phyloP scores from a whole-genome alignment of 257 asterid species.

The Cinchona pubescens region DNA sequence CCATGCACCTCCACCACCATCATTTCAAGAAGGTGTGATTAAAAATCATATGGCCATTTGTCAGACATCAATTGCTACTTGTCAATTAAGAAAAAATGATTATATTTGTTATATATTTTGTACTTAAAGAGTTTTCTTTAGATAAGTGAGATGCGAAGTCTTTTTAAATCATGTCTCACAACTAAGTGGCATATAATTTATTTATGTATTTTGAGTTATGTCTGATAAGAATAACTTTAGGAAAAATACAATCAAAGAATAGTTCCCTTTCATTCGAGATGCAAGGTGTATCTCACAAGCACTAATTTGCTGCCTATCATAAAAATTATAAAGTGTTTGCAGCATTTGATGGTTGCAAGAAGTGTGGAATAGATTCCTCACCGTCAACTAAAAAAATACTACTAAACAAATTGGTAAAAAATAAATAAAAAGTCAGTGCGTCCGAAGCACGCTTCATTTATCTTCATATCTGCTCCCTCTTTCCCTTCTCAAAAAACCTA shows the following conservation, averaged over 20 bases:
- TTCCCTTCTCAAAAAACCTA: neutral
- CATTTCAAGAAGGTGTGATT: neutral
- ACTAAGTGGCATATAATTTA: neutral
- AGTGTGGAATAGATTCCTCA: conserved; percentile 15
- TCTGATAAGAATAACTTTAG: too few species aligned
- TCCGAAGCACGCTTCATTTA: conserved; percentile 11
- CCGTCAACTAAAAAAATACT: neutral
- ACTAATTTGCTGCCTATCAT: neutral
- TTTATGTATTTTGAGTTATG: too few species aligned
- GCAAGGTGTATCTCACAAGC: neutral
- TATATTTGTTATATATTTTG: neutral
- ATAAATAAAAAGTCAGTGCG: neutral
- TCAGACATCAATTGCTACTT: neutral
- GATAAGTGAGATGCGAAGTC: neutral
- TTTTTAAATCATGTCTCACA: neutral
- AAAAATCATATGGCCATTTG: neutral
- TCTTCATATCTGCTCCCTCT: conserved; percentile 14
- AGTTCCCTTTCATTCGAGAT: too few species aligned
- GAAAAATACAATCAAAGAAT: neutral
- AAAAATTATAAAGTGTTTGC: neutral
- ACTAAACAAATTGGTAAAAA: neutral
- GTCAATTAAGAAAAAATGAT: neutral
- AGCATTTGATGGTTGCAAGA: conserved; percentile 7
- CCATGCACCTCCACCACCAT: neutral
- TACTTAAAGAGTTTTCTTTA: neutral